Conservation (phyloP, 164 flowering plant species). For the Vitis riparia region DNA sequence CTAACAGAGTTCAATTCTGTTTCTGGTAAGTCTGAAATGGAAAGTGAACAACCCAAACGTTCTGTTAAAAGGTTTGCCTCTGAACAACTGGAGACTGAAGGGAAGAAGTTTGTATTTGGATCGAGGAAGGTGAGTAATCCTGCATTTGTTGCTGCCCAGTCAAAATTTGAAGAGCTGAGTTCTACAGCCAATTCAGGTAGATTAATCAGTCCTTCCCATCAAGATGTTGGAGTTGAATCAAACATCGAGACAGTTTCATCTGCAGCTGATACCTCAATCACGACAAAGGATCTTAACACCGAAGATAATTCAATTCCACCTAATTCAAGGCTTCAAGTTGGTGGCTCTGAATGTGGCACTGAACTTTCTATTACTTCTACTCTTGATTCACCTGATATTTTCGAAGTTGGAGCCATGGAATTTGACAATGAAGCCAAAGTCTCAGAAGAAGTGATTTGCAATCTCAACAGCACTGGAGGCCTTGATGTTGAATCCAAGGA, state of each 20-base stretch:
- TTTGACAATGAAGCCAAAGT: constrained; percentile 29
- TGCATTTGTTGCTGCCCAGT: constrained; percentile 68
- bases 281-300: constrained; percentile 28
- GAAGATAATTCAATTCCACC: constrained; percentile 31
- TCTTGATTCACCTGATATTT: constrained; percentile 76
- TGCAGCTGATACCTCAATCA: constrained; percentile 24
- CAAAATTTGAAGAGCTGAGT: constrained; percentile 78
- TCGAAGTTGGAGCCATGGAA: constrained; percentile 39
- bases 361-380: constrained; percentile 82
- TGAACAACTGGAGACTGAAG: constrained; percentile 56
- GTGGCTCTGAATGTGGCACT: constrained; percentile 82
- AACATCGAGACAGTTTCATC: constrained; percentile 33
- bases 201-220: constrained; percentile 34
- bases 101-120: constrained; percentile 44
- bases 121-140: constrained; percentile 66
- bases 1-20: constrained; percentile 15
- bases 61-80: constrained; percentile 47
- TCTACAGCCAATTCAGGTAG: constrained; percentile 36
- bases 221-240: constrained; percentile 38
- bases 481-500: constrained; percentile 21
- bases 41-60: constrained; percentile 37
- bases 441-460: constrained; percentile 18
- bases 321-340: constrained; percentile 36
- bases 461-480: constrained; percentile 12
- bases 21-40: constrained; percentile 31